Evolutionary conservation across 2,329 filamentous ascomycete species (phyloP).

Genomic region (Colletotrichum euphorbiae): DNA sequence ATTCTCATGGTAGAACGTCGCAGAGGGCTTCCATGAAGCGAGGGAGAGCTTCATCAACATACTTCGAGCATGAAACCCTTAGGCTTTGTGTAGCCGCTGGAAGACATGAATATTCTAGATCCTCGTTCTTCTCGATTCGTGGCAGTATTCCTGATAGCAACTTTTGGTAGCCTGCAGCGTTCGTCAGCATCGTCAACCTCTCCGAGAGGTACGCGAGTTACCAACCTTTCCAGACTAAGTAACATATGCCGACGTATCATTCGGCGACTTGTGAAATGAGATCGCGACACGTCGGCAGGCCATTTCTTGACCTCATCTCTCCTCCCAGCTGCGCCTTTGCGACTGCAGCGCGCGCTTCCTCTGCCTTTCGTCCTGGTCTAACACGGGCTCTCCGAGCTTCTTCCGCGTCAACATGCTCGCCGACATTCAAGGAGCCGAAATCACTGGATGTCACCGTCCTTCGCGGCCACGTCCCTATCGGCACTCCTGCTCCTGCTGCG

Average conservation of each 20-base stretch:
- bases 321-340: neutral
- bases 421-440: neutral
- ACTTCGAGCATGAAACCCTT: no score
- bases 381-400: no score
- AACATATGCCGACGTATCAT: conserved; percentile 34
- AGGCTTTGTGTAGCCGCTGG: no score
- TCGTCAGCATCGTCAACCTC: conserved; percentile 3
- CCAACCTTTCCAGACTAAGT: conserved; percentile 28
- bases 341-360: no score
- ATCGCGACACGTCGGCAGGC: conserved; percentile 38
- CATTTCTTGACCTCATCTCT: neutral
- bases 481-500: conserved; percentile 54
- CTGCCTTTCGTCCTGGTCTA: no score
- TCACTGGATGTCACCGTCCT: conserved; percentile 30
- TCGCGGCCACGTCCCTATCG: conserved; percentile 21
- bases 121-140: neutral
- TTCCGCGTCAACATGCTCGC: no score
- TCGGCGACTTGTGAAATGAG: neutral
- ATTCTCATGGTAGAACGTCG: no score
- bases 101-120: neutral
- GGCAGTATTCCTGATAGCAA: conserved; percentile 1
- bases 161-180: conserved; percentile 4
- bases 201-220: neutral
- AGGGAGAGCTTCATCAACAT: no score
- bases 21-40: no score